Conservation (phyloP, 139 green algal genomes). For the Picochlorum sp. region DNA sequence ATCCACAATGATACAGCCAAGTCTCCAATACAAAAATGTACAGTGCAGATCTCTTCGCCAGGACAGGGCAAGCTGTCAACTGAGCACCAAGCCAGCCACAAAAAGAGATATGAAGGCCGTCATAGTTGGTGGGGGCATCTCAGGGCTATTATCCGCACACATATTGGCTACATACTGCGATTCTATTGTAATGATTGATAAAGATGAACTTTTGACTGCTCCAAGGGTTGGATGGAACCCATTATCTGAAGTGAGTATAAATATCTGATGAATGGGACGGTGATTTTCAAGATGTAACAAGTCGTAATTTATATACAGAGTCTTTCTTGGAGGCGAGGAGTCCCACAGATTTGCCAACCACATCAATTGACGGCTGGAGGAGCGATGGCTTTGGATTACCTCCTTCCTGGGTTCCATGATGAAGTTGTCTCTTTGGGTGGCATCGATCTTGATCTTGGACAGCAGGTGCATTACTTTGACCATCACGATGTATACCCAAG, state of each 20-base stretch:
- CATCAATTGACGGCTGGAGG: constrained; percentile 15
- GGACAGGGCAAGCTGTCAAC: too few species aligned
- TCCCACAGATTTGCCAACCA: constrained; percentile 17
- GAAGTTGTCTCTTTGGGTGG: constrained; percentile 7
- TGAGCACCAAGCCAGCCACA: too few species aligned
- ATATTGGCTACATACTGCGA: constrained; percentile 1
- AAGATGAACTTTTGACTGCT: neutral
- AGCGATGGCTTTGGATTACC: constrained; percentile 11
- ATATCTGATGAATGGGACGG: neutral
- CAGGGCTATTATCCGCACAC: constrained; percentile 8
- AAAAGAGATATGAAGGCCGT: constrained; percentile 1
- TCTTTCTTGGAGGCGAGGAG: neutral
- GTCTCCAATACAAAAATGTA: too few species aligned
- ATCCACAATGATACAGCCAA: too few species aligned
- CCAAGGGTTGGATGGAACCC: neutral
- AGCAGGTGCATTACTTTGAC: constrained; percentile 13
- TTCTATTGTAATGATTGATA: constrained; percentile 7
- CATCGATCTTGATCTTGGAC: neutral
- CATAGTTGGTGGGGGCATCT: constrained; percentile 11
- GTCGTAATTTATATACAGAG: constrained; percentile 1
- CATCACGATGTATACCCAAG: constrained; percentile 1
- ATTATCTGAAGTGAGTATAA: neutral
- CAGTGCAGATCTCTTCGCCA: too few species aligned
- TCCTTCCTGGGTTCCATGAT: constrained; percentile 19
- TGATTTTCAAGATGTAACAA: neutral